Base-by-base conservation (phyloP, 139 green algal genomes). In the Chlorella sp. region DNA sequence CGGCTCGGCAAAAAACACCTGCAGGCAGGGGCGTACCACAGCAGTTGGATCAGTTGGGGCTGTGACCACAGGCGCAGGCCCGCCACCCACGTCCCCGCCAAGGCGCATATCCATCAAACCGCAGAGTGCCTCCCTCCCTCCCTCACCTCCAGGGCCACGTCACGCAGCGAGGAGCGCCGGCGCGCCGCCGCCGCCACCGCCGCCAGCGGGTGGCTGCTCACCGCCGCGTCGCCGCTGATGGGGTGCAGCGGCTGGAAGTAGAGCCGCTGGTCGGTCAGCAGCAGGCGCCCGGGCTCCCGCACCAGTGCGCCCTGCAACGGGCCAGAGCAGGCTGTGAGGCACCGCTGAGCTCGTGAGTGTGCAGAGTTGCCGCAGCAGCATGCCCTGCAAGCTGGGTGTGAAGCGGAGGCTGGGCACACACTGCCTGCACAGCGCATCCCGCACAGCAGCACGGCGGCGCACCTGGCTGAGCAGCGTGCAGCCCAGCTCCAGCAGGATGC, bases 161-260 rank as follows among this genome's bases (percentile, higher is more conserved):
- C 88, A 5, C 87, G 81, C 80, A 98, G 90, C 0, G 83, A 91
- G 86, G 83, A 90, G 62, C 95, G 93, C 17, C 95, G 89, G 19
- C 93, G 88, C 1, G 93, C 93, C 11, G 96, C 88, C 32, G 94
- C 94, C 34, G 93, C 94, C 19, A 98, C 88, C 17, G 70, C 92
- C 22, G 90, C 56, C 40, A 98, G 86, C 22, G 94, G 90, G 88
- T 97, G 92, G 16, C 73, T 91, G 56, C 86, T 88, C 54, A 95
- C 91, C 22, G 91, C 87, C 0, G 62, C 83, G 64, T 91, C 90
- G 0, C 95, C 95, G 46, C 81, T 68, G 22, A 97, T 87, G 84
- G 95, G 93, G 90, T 98, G 92, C 60, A 96, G 90, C 3, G 94
- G 95, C 86, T 87, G 97, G 96, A 86, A 86, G 92, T 98, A 98